Evolutionary conservation across 2,329 filamentous ascomycete genomes (phyloP), one percentile per base, ranked within the genome.

Genomic region (Trichoderma koningii): DNA sequence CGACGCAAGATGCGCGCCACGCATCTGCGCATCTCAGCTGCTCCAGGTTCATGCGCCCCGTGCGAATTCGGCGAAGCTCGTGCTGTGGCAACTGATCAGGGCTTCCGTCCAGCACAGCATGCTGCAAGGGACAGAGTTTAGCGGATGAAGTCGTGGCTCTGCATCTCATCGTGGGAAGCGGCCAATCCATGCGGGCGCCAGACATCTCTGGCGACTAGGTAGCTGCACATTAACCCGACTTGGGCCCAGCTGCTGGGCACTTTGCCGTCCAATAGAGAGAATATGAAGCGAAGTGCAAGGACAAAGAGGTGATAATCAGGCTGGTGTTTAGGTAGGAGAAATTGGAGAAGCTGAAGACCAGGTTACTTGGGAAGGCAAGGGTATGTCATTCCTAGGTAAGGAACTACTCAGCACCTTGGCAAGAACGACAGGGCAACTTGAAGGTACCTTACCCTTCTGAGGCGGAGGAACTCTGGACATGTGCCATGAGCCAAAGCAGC

Each of bases 21-120:
- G 57, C 38, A 41, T 34, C 47, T 19, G 47, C 60, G 60, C 50
- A 63, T 63, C 60, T 63, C 60, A 63, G 60, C 60, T 45, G 60
- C 60, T 63, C 60, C 60, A 63, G 60, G 60, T 55, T 53, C 60
- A 28, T 3, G 19, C 38, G 60, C 60, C 60, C 53, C 41, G 50
- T 44, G 50, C 60, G 26, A 63, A 45, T 55, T 55, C 60, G 60
- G 60, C 47, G 60, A 51, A 45, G 41, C 41, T 55, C 45, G 12
- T 62, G 38, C 26, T 14, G 34, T 38, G 12, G 34, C 1, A 14
- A 14, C 34, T 38, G 34, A 38, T 38, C 3, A 10, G 5, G 12
- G 34, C 14, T 12, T 14, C 2, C 3, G 34, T 14, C 34, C 4
- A 14, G 34, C 34, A 5, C 34, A 38, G 34, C 34, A 14, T 14